Conservation (phyloP, 2,329 filamentous ascomycete species). For the Graphilbum fragrans region DNA sequence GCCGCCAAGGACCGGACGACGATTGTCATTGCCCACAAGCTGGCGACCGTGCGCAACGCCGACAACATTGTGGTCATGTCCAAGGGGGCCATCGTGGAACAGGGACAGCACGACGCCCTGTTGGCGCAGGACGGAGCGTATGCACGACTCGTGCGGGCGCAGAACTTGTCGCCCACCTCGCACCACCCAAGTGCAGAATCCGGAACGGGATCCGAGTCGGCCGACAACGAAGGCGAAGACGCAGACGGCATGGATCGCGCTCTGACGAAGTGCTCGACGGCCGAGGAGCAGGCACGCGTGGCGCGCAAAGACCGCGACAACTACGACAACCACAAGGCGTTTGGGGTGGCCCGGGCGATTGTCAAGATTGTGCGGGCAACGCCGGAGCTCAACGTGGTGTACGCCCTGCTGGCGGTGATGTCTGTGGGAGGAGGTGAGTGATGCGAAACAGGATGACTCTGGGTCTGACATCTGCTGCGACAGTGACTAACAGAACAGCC, state of each 20-base stretch:
- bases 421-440: no score
- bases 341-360: no score
- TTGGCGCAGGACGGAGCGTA: constrained; percentile 13
- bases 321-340: no score
- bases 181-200: no score
- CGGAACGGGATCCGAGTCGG: not conserved
- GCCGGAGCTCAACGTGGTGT: not conserved
- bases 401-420: not conserved
- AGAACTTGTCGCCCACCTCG: constrained; percentile 12
- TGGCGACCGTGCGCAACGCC: constrained; percentile 55
- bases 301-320: no score
- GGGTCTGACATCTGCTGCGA: no score
- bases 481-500: no score
- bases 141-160: constrained; percentile 10
- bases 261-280: no score
- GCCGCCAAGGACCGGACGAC: constrained; percentile 47
- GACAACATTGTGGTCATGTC: constrained; percentile 60
- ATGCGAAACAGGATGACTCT: no score
- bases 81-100: constrained; percentile 47
- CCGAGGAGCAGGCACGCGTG: no score
- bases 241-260: not conserved
- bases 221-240: constrained; percentile 4
- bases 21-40: constrained; percentile 54
- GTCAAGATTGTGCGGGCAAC: no score
- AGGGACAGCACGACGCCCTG: no score